Conservation (phyloP, 2,329 filamentous ascomycete genomes). For the Xylaria hypoxylon region DNA sequence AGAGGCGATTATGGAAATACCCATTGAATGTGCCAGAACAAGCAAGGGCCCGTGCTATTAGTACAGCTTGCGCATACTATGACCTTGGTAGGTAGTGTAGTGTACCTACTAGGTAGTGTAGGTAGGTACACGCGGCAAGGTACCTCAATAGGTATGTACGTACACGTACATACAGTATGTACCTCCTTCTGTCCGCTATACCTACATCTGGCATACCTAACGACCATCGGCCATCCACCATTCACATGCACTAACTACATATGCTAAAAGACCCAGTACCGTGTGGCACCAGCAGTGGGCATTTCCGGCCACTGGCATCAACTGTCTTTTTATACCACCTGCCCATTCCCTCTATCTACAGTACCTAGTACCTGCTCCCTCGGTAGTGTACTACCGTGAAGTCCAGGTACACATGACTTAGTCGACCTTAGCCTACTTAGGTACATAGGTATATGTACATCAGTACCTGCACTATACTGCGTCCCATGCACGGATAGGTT, state of each 20-base stretch:
- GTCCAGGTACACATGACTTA: not conserved
- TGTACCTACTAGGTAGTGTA: constrained; percentile 24
- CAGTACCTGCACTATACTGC: constrained; percentile 21
- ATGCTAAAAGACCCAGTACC: constrained; percentile 24
- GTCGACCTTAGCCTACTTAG: constrained; percentile 6
- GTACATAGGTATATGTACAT: constrained; percentile 26
- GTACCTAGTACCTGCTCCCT: not conserved
- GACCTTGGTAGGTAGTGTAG: not conserved
- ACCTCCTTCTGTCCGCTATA: constrained; percentile 9
- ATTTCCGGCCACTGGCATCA: constrained; percentile 30
- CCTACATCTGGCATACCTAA: not conserved
- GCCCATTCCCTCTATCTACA: not conserved
- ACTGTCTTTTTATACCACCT: not conserved
- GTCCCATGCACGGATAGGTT: constrained; percentile 17
- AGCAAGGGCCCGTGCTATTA: constrained; percentile 37
- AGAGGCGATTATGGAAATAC: constrained; percentile 43
- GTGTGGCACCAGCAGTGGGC: constrained; percentile 32
- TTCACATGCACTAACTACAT: constrained; percentile 7
- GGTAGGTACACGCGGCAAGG: constrained; percentile 37
- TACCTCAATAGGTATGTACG: constrained; percentile 21
- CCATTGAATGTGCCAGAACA: constrained; percentile 37
- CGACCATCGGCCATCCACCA: constrained; percentile 10
- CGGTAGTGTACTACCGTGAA: too few relatives aligned
- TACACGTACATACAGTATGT: not conserved
- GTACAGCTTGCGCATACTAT: not conserved